Percentiles rank a stretch among this genome's conserved stretches.
Evolutionary conservation across 164 flowering plant genomes (phyloP).

Genomic region (Nelumbo lutea): DNA sequence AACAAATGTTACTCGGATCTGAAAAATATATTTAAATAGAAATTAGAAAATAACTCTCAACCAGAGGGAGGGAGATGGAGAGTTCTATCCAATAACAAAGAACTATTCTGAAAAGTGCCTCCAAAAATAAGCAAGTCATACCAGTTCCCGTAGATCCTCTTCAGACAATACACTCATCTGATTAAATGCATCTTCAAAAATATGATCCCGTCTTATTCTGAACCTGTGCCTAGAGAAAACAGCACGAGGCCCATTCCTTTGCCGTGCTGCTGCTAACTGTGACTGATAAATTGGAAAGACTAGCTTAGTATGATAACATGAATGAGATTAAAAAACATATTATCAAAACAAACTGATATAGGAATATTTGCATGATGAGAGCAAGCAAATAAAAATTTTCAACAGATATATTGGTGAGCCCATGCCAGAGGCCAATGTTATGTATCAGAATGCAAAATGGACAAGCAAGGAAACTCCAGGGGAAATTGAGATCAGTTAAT

Average conservation of each 20-base stretch:
- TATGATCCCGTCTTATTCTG: slow-evolving; percentile 82
- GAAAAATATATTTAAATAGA: slow-evolving; percentile 12
- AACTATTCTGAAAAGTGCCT: background rate
- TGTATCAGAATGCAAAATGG: background rate
- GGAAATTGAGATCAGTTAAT: background rate
- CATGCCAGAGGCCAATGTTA: background rate
- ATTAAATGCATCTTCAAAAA: slow-evolving; percentile 88
- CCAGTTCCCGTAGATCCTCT: slow-evolving; percentile 84
- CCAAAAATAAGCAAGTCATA: slow-evolving; percentile 18
- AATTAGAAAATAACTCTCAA: background rate
- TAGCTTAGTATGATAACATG: background rate
- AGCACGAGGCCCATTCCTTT: slow-evolving; percentile 51
- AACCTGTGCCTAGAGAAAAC: slow-evolving; percentile 62
- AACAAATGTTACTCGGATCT: slow-evolving; percentile 91
- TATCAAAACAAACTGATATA: too few species aligned
- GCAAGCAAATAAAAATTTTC: background rate
- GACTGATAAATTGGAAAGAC: slow-evolving; percentile 41
- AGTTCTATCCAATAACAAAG: background rate
- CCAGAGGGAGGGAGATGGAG: background rate
- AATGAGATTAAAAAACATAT: too few species aligned
- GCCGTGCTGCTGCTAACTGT: slow-evolving; percentile 65
- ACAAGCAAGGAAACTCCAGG: slow-evolving; percentile 5
- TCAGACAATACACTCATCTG: slow-evolving; percentile 79
- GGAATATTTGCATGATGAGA: too few species aligned
- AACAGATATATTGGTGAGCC: background rate